phyloP scores from a whole-genome alignment of 2,329 filamentous ascomycete species.

The Aspergillus latus region DNA sequence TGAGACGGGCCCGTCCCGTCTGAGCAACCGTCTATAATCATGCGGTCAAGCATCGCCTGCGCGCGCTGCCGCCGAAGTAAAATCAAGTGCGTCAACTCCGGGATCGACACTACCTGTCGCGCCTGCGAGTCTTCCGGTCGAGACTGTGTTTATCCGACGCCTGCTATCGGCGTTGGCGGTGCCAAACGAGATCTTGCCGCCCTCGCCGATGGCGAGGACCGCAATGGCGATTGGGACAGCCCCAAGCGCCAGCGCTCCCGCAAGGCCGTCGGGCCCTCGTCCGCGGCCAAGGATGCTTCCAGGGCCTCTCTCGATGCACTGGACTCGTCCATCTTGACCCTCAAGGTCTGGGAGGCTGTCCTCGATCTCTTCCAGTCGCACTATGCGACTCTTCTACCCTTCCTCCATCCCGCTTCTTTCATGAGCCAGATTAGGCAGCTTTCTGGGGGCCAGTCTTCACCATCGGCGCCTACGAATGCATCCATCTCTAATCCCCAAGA shows the following conservation, averaged over 20 bases:
- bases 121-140: conserved; percentile 70
- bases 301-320: conserved; percentile 47
- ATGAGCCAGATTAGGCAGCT: conserved; percentile 49
- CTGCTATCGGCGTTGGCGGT: conserved; percentile 38
- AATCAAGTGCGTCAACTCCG: conserved; percentile 82
- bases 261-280: conserved; percentile 33
- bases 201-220: conserved; percentile 39
- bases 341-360: conserved; percentile 57
- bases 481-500: conserved; percentile 7
- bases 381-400: conserved; percentile 57
- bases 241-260: conserved; percentile 44
- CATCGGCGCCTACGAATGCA: conserved; percentile 17
- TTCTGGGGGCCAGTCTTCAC: conserved; percentile 24
- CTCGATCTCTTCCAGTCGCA: conserved; percentile 61
- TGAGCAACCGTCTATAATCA: conserved; percentile 32
- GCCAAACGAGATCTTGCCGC: conserved; percentile 41
- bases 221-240: conserved; percentile 44
- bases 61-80: conserved; percentile 74
- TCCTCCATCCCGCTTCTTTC: conserved; percentile 57
- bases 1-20: conserved; percentile 21
- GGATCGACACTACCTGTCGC: conserved; percentile 69
- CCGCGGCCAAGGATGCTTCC: conserved; percentile 32
- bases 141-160: conserved; percentile 68
- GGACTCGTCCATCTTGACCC: conserved; percentile 52
- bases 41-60: conserved; percentile 80